Evolutionary conservation across 192 early-diverging fungal genomes (phyloP).

Genomic region (Piromyces finnis): DNA sequence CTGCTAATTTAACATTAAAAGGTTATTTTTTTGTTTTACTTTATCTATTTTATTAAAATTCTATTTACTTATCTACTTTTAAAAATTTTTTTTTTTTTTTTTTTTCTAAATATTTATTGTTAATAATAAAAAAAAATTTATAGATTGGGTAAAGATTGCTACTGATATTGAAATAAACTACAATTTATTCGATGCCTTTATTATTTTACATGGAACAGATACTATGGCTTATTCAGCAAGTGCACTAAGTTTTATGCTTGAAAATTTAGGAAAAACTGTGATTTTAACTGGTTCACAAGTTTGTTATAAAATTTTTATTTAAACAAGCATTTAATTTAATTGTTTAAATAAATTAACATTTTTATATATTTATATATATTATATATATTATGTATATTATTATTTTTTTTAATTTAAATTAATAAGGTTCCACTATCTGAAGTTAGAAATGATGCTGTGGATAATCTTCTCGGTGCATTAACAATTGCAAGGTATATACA

Average conservation of each 20-base stretch:
- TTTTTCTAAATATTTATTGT: no score
- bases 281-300: slow-evolving; percentile 93
- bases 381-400: no score
- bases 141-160: slow-evolving; percentile 89
- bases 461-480: slow-evolving; percentile 86
- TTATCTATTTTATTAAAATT: no score
- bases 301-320: no score
- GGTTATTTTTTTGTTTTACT: no score
- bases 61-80: no score
- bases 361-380: not conserved
- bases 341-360: no score
- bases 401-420: not conserved
- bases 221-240: slow-evolving; percentile 79
- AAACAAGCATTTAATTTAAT: no score
- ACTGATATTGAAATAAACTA: slow-evolving; percentile 93
- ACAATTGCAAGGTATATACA: slow-evolving; percentile 97
- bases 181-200: slow-evolving; percentile 79
- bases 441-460: slow-evolving; percentile 92
- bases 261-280: slow-evolving; percentile 93
- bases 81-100: not conserved
- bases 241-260: slow-evolving; percentile 87
- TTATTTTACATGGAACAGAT: slow-evolving; percentile 86
- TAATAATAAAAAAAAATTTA: no score
- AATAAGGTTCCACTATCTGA: slow-evolving; percentile 74
- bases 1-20: slow-evolving; percentile 81